Evolutionary conservation across 352 stramenopile genomes (phyloP).

Genomic region (Phytophthora pisi): DNA sequence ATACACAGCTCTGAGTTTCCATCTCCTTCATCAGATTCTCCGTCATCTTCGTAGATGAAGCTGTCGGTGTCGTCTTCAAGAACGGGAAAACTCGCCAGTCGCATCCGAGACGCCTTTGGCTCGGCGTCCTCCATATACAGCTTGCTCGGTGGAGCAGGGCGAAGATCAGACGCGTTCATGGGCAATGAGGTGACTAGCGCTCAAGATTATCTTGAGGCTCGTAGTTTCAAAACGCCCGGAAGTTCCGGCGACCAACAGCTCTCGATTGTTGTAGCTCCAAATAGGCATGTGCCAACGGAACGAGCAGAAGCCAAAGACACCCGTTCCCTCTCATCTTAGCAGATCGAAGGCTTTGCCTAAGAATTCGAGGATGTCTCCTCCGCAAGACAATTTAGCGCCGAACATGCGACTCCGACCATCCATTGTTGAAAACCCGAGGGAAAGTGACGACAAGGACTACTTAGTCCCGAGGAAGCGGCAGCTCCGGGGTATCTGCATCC

Average conservation of each 20-base stretch:
- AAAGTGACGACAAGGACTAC: conserved; percentile 12
- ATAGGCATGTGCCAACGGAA: conserved; percentile 18
- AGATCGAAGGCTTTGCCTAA: conserved; percentile 11
- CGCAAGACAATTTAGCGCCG: conserved; percentile 14
- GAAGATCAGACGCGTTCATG: conserved; percentile 27
- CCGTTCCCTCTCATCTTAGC: conserved; percentile 18
- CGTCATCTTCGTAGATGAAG: conserved; percentile 41
- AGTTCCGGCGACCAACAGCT: neutral
- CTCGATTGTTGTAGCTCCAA: conserved; percentile 15
- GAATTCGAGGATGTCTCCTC: conserved; percentile 25
- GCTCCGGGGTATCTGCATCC: neutral
- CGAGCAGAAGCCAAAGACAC: neutral
- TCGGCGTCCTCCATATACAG: conserved; percentile 22
- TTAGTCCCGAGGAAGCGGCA: conserved; percentile 8
- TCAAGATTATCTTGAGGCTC: neutral
- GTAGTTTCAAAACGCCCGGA: conserved; percentile 23
- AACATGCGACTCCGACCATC: neutral
- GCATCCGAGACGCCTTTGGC: conserved; percentile 15
- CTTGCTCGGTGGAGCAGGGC: conserved; percentile 5
- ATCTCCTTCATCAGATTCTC: conserved; percentile 32
- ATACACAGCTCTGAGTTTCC: conserved; percentile 45
- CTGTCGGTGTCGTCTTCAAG: conserved; percentile 38
- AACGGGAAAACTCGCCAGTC: conserved; percentile 25
- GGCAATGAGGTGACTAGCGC: conserved; percentile 6
- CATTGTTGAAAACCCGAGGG: conserved; percentile 25